Conservation (phyloP, 805 yeast genomes). For the Cyberlindnera xylosilytica region DNA sequence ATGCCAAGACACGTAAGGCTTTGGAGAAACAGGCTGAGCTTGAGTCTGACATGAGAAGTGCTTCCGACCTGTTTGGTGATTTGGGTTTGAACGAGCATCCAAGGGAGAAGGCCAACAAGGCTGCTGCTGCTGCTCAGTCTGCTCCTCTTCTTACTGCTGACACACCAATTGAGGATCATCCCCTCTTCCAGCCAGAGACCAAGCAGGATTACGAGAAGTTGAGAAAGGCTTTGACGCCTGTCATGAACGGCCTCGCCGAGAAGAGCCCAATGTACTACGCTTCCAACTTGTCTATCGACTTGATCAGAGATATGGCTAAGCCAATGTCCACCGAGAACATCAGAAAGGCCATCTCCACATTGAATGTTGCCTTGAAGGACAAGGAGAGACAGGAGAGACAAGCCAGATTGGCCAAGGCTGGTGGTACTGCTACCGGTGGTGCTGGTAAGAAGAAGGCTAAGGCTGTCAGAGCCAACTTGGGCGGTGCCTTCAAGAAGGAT, state of each 20-base stretch:
- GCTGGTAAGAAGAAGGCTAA: slow-evolving; percentile 95
- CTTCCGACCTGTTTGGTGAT: slow-evolving; percentile 88
- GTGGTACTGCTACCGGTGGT: slow-evolving; percentile 88
- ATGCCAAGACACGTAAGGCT: slow-evolving; percentile 70
- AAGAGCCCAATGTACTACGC: slow-evolving; percentile 66
- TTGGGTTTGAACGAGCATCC: slow-evolving; percentile 50
- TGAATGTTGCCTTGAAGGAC: slow-evolving; percentile 76
- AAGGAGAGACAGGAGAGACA: slow-evolving; percentile 89
- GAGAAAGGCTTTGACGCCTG: slow-evolving; percentile 65
- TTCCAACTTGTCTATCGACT: slow-evolving; percentile 75
- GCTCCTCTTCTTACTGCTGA: slow-evolving; percentile 44
- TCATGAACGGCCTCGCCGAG: slow-evolving; percentile 57
- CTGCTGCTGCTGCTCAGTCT: slow-evolving; percentile 29
- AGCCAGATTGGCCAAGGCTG: slow-evolving; percentile 75
- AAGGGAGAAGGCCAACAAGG: slow-evolving; percentile 36
- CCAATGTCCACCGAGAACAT: slow-evolving; percentile 81
- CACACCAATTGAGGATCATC: slow-evolving; percentile 68
- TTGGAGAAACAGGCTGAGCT: slow-evolving; percentile 77
- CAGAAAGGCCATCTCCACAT: slow-evolving; percentile 80
- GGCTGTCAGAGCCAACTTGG: slow-evolving; percentile 58
- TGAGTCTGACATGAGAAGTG: slow-evolving; percentile 84
- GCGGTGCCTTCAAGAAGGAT: slow-evolving; percentile 64
- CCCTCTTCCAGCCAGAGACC: slow-evolving; percentile 79
- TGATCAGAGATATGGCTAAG: slow-evolving; percentile 76
- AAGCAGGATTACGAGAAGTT: slow-evolving; percentile 78